These are phyloP conservation scores for Candida mattraensis DNA, from an alignment of 805 yeast genomes.

Conservation along the genomic window DNA sequence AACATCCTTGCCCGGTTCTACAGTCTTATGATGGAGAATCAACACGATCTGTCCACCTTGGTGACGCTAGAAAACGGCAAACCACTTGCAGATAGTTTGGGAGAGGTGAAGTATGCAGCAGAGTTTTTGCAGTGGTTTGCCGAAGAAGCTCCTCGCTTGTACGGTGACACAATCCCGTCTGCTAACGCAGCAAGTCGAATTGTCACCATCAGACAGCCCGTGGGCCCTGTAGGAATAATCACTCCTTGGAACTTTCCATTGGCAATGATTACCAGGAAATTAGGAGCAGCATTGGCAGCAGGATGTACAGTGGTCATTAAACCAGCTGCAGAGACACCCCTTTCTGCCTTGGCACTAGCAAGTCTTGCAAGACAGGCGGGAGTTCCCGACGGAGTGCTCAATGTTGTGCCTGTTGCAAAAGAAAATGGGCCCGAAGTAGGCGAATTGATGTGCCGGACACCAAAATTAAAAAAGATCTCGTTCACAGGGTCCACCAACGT, in stretches of 20 bases:
- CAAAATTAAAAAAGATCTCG: conserved; percentile 59
- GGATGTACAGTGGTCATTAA: conserved; percentile 78
- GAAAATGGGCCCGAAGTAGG: conserved; percentile 48
- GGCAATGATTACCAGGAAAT: conserved; percentile 73
- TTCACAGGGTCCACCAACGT: conserved; percentile 79
- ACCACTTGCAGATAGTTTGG: conserved; percentile 65
- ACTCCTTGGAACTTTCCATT: conserved; percentile 88
- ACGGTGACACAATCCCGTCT: conserved; percentile 65
- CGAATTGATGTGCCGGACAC: conserved; percentile 52
- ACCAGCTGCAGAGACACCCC: conserved; percentile 77
- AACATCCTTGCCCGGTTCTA: conserved; percentile 52
- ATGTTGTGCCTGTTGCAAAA: conserved; percentile 53
- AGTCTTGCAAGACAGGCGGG: conserved; percentile 63
- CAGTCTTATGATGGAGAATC: conserved; percentile 51
- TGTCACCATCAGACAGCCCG: conserved; percentile 62
- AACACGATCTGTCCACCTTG: conserved; percentile 63
- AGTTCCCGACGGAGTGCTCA: conserved; percentile 67
- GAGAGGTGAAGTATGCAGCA: conserved; percentile 68
- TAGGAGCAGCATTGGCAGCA: conserved; percentile 79
- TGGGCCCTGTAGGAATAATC: conserved; percentile 76
- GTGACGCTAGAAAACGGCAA: conserved; percentile 77
- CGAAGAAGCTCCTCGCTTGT: conserved; percentile 71
- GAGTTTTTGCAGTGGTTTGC: conserved; percentile 87
- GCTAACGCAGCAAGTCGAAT: conserved; percentile 48
- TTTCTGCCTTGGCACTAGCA: conserved; percentile 68